Conservation (phyloP, 164 flowering plant species). For the Nelumbo lutea region DNA sequence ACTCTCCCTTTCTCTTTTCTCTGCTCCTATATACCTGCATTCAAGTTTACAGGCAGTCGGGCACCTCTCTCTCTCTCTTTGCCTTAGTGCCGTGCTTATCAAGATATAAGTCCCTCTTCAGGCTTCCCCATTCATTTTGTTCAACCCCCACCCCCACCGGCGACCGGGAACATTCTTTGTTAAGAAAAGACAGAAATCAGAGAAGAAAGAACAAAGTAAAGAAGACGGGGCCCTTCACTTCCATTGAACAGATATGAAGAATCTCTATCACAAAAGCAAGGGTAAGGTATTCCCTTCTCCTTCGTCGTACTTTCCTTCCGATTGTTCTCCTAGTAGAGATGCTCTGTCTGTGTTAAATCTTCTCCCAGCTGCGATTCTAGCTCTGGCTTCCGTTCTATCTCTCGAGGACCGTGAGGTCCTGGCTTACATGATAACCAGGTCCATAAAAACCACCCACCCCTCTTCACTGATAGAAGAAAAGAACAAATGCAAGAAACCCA, state of each 20-base stretch:
- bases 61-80: too few relatives aligned
- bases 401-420: slow-evolving; percentile 64
- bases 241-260: slow-evolving; percentile 31
- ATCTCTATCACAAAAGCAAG: slow-evolving; percentile 46
- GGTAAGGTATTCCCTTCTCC: slow-evolving; percentile 73
- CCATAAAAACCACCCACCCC: slow-evolving; percentile 28
- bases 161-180: too few relatives aligned
- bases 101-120: too few relatives aligned
- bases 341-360: slow-evolving; percentile 41
- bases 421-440: slow-evolving; percentile 64
- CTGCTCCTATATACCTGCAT: too few relatives aligned
- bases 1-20: too few relatives aligned
- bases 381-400: slow-evolving; percentile 40
- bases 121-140: too few relatives aligned
- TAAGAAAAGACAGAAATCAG: too few relatives aligned
- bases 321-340: slow-evolving; percentile 16
- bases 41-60: too few relatives aligned
- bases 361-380: slow-evolving; percentile 57
- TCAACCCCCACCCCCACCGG: too few relatives aligned
- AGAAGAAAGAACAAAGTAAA: not conserved
- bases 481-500: slow-evolving; percentile 29
- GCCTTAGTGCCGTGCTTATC: too few relatives aligned
- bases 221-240: not conserved
- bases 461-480: slow-evolving; percentile 17
- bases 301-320: slow-evolving; percentile 14